Evolutionary conservation across 805 yeast genomes (phyloP).

Genomic region (Cyberlindnera maritima): DNA sequence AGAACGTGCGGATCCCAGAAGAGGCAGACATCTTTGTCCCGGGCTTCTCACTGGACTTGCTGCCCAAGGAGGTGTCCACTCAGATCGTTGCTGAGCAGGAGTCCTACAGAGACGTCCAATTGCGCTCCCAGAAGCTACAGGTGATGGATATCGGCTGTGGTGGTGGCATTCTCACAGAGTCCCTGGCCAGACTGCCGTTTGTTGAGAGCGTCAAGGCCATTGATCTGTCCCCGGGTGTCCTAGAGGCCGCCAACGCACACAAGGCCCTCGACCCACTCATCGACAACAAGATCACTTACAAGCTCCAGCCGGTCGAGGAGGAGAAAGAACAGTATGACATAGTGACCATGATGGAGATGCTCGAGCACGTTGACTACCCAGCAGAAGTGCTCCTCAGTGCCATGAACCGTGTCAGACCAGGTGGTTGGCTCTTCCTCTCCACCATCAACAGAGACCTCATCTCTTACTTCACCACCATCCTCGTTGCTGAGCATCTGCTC

Average conservation of each 20-base stretch:
- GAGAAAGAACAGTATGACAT: slow-evolving; percentile 57
- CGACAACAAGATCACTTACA: slow-evolving; percentile 53
- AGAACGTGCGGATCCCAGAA: slow-evolving; percentile 16
- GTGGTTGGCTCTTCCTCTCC: slow-evolving; percentile 82
- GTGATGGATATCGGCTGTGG: slow-evolving; percentile 96
- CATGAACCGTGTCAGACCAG: slow-evolving; percentile 58
- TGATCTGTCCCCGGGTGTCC: slow-evolving; percentile 81
- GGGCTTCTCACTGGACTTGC: slow-evolving; percentile 65
- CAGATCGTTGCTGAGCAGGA: slow-evolving; percentile 52
- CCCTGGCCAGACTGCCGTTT: slow-evolving; percentile 71
- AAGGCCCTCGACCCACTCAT: slow-evolving; percentile 62
- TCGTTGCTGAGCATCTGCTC: slow-evolving; percentile 80
- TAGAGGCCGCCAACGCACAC: slow-evolving; percentile 77
- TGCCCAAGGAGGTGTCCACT: slow-evolving; percentile 54
- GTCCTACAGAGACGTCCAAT: slow-evolving; percentile 37
- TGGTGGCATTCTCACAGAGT: slow-evolving; percentile 92
- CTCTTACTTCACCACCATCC: slow-evolving; percentile 90
- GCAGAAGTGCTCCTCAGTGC: slow-evolving; percentile 68
- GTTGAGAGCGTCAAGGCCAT: slow-evolving; percentile 71
- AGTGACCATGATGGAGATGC: slow-evolving; percentile 88
- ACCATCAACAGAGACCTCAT: slow-evolving; percentile 88
- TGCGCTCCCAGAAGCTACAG: slow-evolving; percentile 33
- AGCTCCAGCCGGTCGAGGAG: slow-evolving; percentile 61
- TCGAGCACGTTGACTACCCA: slow-evolving; percentile 93
- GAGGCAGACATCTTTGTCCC: slow-evolving; percentile 58